Evolutionary conservation across 2,329 filamentous ascomycete species (phyloP).

Genomic region (Sclerotinia minor): DNA sequence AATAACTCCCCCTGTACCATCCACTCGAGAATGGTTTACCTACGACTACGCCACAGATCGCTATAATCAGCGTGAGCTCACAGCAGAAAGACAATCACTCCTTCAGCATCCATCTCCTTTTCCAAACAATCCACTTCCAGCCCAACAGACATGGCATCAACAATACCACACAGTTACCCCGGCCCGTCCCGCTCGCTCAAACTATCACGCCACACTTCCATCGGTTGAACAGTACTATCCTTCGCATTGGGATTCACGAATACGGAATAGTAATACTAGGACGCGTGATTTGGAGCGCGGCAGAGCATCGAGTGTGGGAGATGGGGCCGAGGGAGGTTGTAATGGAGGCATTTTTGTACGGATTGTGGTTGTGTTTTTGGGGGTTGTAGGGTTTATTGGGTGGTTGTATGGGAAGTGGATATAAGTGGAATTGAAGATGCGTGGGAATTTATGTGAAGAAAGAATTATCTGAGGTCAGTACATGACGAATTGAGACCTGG

Average conservation of each 20-base stretch:
- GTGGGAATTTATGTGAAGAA: too few relatives aligned
- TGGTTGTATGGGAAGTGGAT: not conserved
- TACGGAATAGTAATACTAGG: not conserved
- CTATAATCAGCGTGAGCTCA: not conserved
- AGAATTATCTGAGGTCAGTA: too few relatives aligned
- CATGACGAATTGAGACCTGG: not conserved
- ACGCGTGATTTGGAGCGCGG: not conserved
- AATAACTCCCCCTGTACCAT: not conserved
- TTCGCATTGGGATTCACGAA: slow-evolving; percentile 14
- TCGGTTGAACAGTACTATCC: slow-evolving; percentile 8
- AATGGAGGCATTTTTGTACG: not conserved
- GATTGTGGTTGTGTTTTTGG: not conserved
- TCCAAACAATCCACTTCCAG: not conserved
- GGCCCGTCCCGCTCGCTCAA: not conserved
- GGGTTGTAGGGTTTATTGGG: not conserved
- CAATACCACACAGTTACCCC: not conserved
- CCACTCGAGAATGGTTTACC: not conserved
- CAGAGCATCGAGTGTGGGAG: not conserved
- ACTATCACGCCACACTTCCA: not conserved
- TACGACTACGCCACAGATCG: not conserved
- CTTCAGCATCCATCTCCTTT: not conserved
- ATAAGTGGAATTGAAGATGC: too few relatives aligned
- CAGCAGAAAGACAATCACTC: not conserved
- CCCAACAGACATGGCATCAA: not conserved
- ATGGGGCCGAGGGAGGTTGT: not conserved